phyloP scores from a whole-genome alignment of 2,329 filamentous ascomycete genomes.

The Huntiella abstrusa region DNA sequence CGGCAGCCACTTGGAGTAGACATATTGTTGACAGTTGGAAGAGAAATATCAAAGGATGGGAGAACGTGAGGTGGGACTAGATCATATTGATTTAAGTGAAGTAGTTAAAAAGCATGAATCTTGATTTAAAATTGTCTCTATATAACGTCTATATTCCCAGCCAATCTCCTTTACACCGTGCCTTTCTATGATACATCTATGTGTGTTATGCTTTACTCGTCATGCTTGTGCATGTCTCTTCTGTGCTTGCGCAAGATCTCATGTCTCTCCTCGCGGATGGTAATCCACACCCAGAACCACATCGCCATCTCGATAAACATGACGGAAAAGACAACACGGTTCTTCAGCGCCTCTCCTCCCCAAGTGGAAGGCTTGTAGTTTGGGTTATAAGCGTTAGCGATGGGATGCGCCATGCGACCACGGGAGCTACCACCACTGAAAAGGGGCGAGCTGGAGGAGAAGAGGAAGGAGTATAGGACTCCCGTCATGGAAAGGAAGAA shows the following conservation, averaged over 20 bases:
- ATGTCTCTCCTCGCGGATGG: conserved; percentile 44
- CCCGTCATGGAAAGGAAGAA: conserved; percentile 42
- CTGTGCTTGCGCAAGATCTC: conserved; percentile 21
- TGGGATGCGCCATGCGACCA: conserved; percentile 20
- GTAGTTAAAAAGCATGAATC: not conserved
- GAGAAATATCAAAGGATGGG: conserved; percentile 15
- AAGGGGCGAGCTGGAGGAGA: conserved; percentile 31
- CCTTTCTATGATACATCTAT: not conserved
- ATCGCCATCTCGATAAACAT: conserved; percentile 64
- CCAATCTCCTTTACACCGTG: not conserved
- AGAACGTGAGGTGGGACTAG: conserved; percentile 14
- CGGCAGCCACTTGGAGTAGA: conserved; percentile 26
- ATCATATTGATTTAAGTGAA: not conserved
- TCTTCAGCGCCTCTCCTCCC: conserved; percentile 55
- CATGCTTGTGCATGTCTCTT: conserved; percentile 6
- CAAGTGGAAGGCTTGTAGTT: conserved; percentile 22
- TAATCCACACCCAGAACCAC: conserved; percentile 76
- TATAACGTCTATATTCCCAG: not conserved
- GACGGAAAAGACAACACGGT: conserved; percentile 69
- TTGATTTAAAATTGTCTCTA: not conserved
- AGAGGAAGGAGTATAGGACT: conserved; percentile 46
- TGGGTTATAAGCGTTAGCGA: conserved; percentile 18
- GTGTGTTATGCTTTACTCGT: conserved; percentile 1
- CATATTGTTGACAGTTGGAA: conserved; percentile 14
- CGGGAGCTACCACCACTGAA: conserved; percentile 19